Evolutionary conservation across 192 early-diverging fungal genomes (phyloP).

Genomic region (Backusella psychrophila): DNA sequence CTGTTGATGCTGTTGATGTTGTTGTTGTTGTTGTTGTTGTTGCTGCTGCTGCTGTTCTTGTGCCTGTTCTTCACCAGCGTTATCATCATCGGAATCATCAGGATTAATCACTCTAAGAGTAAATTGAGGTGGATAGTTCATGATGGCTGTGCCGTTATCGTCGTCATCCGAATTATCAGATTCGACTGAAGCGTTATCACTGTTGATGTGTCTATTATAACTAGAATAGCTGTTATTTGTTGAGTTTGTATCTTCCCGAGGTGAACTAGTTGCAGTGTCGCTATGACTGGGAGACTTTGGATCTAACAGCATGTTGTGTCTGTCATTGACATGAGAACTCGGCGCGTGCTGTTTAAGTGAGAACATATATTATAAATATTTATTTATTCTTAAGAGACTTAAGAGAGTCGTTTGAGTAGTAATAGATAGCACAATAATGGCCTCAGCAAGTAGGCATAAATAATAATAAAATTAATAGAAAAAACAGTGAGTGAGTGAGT

Average conservation of each 20-base stretch:
- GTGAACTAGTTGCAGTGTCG: neutral
- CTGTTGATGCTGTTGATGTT: neutral
- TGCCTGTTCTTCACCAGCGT: neutral
- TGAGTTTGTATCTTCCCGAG: neutral
- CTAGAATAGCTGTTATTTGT: neutral
- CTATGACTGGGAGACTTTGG: neutral
- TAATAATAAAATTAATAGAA: neutral
- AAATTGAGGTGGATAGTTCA: neutral
- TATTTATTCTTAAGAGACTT: neutral
- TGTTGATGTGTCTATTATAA: neutral
- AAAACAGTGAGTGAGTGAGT: neutral
- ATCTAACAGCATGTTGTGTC: neutral
- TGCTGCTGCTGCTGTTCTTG: neutral
- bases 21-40: neutral
- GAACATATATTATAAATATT: neutral
- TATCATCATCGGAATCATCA: neutral
- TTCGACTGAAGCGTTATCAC: neutral
- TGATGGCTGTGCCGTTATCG: neutral
- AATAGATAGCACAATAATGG: neutral
- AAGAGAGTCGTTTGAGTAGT: neutral
- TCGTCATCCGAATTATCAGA: neutral
- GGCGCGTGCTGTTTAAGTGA: neutral
- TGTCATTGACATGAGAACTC: neutral
- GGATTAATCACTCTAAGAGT: constrained; percentile 9
- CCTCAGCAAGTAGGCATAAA: neutral